Evolutionary conservation across 2,329 filamentous ascomycete species (phyloP).

Genomic region (Monilinia fructicola): DNA sequence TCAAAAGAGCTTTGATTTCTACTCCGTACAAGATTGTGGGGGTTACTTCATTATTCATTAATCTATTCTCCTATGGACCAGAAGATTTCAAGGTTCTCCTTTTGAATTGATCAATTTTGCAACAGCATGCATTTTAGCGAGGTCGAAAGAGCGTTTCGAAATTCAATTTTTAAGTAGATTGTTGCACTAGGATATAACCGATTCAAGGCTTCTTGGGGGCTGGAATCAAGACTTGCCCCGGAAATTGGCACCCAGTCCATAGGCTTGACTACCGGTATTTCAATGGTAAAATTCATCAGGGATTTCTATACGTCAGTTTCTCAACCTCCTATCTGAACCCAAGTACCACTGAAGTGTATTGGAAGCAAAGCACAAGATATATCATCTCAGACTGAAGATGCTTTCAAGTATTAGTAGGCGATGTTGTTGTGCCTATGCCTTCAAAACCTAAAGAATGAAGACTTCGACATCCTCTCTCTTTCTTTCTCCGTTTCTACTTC

Average conservation of each 20-base stretch:
- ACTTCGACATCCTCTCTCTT: slow-evolving; percentile 28
- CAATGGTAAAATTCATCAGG: neutral
- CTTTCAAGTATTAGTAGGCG: neutral
- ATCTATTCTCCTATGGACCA: neutral
- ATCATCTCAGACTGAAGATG: neutral
- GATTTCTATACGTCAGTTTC: neutral
- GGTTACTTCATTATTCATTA: neutral
- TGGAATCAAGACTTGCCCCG: slow-evolving; percentile 8
- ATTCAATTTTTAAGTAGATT: neutral
- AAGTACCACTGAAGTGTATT: neutral
- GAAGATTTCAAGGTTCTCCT: neutral
- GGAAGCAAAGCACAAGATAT: neutral
- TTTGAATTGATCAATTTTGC: slow-evolving; percentile 7
- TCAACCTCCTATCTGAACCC: neutral
- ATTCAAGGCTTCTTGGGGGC: neutral
- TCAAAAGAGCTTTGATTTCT: neutral
- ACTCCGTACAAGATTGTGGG: neutral
- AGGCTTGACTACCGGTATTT: neutral
- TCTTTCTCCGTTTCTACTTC: slow-evolving; percentile 21
- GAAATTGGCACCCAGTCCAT: neutral
- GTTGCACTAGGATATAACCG: neutral
- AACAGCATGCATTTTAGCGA: neutral
- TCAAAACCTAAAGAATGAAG: slow-evolving; percentile 22
- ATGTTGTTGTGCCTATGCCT: neutral
- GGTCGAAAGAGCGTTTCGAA: neutral